phyloP scores from a whole-genome alignment of 202 grass and related monocot species.

The Schoenoplectus tabernaemontani region DNA sequence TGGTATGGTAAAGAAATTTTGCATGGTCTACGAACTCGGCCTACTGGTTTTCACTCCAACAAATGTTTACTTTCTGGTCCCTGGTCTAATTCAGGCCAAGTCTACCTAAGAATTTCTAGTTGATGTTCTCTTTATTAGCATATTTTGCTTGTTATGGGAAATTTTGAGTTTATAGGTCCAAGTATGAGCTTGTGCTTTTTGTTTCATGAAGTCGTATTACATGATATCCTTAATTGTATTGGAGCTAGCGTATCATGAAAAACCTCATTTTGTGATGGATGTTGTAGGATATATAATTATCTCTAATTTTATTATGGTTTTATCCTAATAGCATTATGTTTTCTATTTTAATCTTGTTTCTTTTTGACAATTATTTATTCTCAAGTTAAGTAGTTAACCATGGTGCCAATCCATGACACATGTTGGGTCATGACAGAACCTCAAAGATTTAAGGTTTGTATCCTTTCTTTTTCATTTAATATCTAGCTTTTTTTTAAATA shows the following conservation, averaged over 20 bases:
- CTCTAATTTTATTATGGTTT: background rate
- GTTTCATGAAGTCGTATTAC: slow-evolving; percentile 1
- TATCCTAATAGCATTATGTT: background rate
- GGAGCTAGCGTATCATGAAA: background rate
- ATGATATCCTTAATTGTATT: background rate
- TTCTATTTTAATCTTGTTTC: background rate
- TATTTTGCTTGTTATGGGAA: slow-evolving; percentile 7
- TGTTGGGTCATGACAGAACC: background rate
- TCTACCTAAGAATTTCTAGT: slow-evolving; percentile 26
- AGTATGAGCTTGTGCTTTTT: background rate
- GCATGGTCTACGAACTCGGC: background rate
- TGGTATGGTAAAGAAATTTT: background rate
- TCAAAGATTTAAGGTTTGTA: background rate
- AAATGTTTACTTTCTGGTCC: background rate
- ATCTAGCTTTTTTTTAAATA: background rate
- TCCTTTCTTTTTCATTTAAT: background rate
- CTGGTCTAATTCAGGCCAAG: slow-evolving; percentile 16
- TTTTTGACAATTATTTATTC: background rate
- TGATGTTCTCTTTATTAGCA: slow-evolving; percentile 4
- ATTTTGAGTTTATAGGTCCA: background rate
- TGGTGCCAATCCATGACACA: background rate
- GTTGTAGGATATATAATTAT: background rate
- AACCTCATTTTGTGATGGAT: background rate
- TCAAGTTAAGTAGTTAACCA: background rate
- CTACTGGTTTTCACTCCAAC: slow-evolving; percentile 5